Percentiles rank a stretch among this genome's conserved stretches.
These are phyloP conservation scores for Clarireedia paspali DNA, from an alignment of 2,329 filamentous ascomycete genomes.

Conservation along the genomic window DNA sequence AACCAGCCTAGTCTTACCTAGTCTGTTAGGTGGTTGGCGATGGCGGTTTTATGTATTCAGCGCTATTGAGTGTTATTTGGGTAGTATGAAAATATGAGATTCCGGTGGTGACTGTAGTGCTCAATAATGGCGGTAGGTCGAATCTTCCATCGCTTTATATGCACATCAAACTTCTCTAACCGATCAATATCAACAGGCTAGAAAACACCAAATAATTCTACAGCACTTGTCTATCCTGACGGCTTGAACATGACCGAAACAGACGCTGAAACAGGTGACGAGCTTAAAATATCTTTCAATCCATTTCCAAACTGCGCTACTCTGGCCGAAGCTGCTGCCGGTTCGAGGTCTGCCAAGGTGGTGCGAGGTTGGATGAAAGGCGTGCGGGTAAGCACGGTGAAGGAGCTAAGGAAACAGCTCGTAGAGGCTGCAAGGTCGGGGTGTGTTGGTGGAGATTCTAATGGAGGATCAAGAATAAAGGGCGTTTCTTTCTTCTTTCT, in stretches of 20 bases:
- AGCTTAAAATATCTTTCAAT: constrained; percentile 55
- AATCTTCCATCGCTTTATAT: constrained; percentile 32
- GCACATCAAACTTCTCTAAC: constrained; percentile 6
- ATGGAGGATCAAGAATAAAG: neutral
- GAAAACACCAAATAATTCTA: constrained; percentile 53
- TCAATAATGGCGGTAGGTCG: constrained; percentile 7
- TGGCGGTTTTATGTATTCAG: constrained; percentile 55
- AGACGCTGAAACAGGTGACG: constrained; percentile 37
- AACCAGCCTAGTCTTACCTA: constrained; percentile 21
- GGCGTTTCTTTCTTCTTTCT: neutral
- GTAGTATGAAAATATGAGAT: constrained; percentile 35
- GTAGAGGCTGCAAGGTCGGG: neutral
- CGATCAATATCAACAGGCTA: constrained; percentile 35
- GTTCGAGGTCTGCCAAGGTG: neutral
- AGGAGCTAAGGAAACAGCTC: constrained; percentile 3
- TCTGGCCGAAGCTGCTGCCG: constrained; percentile 31
- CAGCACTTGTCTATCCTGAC: constrained; percentile 55
- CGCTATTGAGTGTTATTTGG: constrained; percentile 58
- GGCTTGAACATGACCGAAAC: constrained; percentile 49
- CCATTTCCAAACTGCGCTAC: constrained; percentile 55
- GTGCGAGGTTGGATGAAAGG: constrained; percentile 5
- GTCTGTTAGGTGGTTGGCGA: constrained; percentile 57
- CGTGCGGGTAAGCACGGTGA: constrained; percentile 5
- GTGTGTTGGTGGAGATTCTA: neutral
- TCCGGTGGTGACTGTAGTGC: constrained; percentile 13